Percentiles rank a stretch among this genome's conserved stretches.
These are phyloP conservation scores for Panellus pusillus DNA, from an alignment of 768 basidiomycete species.

Conservation along the genomic window DNA sequence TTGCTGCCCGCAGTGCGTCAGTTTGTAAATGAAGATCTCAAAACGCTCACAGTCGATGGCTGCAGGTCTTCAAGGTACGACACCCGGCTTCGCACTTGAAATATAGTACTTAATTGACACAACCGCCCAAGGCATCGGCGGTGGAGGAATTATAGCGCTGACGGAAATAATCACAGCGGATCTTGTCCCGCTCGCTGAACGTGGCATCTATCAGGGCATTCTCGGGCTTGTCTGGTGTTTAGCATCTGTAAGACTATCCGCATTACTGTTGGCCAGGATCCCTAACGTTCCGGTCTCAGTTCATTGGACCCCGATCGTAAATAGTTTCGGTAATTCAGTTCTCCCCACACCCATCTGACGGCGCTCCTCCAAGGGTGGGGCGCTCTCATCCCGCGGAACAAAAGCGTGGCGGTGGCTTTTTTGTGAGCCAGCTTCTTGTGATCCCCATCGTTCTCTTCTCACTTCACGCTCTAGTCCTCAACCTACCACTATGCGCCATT, in stretches of 20 bases:
- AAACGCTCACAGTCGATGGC: not conserved
- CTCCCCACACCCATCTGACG: no score
- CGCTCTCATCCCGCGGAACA: constrained; percentile 17
- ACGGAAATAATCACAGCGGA: constrained; percentile 40
- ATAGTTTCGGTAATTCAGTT: no score
- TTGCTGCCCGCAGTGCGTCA: constrained; percentile 33
- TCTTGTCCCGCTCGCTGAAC: constrained; percentile 40
- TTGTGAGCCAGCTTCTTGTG: constrained; percentile 21
- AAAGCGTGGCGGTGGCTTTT: constrained; percentile 31
- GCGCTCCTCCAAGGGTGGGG: constrained; percentile 13
- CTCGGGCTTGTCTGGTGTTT: constrained; percentile 30
- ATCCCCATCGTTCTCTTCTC: not conserved
- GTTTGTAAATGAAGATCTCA: not conserved
- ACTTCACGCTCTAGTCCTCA: constrained; percentile 28
- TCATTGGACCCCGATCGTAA: constrained; percentile 13
- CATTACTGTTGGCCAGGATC: not conserved
- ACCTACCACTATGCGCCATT: constrained; percentile 30
- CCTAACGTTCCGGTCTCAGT: not conserved
- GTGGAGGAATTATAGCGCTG: constrained; percentile 35
- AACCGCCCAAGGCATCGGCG: constrained; percentile 27
- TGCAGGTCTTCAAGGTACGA: constrained; percentile 11
- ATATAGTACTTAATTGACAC: constrained; percentile 11
- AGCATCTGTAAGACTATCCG: constrained; percentile 24
- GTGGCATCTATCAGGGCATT: constrained; percentile 35
- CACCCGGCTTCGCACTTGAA: not conserved